Conservation (phyloP, 2,329 filamentous ascomycete species). For the Diaporthe citrichinensis region DNA sequence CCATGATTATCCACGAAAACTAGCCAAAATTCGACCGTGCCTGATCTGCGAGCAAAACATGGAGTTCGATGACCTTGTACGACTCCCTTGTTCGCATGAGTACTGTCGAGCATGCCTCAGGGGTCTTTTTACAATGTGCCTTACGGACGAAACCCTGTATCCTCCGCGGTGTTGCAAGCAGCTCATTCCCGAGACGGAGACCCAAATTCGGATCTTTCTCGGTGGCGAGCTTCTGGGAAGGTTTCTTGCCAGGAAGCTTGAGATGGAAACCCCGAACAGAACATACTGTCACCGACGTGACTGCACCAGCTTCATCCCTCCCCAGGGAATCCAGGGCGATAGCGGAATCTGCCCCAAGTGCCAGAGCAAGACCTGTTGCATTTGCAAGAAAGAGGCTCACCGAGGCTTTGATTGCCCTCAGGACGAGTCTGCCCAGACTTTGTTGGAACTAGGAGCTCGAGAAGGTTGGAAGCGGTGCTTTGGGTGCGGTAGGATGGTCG, state of each 20-base stretch:
- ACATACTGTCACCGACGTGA: slow-evolving; percentile 63
- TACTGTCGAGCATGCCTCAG: slow-evolving; percentile 33
- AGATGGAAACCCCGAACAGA: slow-evolving; percentile 61
- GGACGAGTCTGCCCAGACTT: slow-evolving; percentile 55
- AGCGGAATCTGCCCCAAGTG: slow-evolving; percentile 61
- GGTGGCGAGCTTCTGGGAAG: slow-evolving; percentile 49
- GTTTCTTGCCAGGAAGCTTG: slow-evolving; percentile 62
- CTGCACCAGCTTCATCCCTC: slow-evolving; percentile 64
- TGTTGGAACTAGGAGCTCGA: slow-evolving; percentile 56
- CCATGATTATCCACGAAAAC: background rate
- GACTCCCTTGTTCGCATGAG: slow-evolving; percentile 14
- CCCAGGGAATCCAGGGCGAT: slow-evolving; percentile 48
- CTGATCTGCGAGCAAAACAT: background rate
- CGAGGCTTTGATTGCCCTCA: slow-evolving; percentile 59
- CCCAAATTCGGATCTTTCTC: slow-evolving; percentile 51
- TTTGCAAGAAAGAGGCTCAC: slow-evolving; percentile 65
- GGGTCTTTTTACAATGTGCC: background rate
- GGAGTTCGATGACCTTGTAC: background rate
- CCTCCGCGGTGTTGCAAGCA: slow-evolving; percentile 25
- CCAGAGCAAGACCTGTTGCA: slow-evolving; percentile 58
- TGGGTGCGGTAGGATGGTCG: slow-evolving; percentile 61
- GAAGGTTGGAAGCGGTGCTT: slow-evolving; percentile 67
- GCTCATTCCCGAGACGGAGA: background rate
- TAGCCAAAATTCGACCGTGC: background rate
- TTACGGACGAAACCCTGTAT: slow-evolving; percentile 14